phyloP scores from a whole-genome alignment of 805 yeast species.

The Teunomyces barrocoloradensis region DNA sequence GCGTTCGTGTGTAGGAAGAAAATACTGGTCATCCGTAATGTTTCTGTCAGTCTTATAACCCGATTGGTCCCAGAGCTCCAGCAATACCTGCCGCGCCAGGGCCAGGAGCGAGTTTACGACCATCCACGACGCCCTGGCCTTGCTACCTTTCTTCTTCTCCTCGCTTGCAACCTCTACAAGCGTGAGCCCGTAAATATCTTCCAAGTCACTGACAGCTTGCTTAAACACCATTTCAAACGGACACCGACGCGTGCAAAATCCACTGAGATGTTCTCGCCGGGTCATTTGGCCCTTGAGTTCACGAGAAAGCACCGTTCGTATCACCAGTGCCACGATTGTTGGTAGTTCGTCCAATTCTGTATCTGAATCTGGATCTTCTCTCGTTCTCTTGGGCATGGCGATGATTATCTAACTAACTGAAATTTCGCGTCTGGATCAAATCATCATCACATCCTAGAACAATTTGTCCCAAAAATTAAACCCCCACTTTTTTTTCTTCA shows the following conservation, averaged over 20 bases:
- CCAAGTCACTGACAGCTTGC: conserved; percentile 16
- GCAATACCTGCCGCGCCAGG: conserved; percentile 20
- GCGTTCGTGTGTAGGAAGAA: conserved; percentile 21
- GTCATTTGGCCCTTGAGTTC: conserved; percentile 21
- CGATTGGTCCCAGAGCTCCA: conserved; percentile 21
- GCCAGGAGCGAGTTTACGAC: conserved; percentile 20
- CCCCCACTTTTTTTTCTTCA: too few relatives aligned
- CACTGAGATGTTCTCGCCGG: conserved; percentile 20
- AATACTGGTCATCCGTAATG: conserved; percentile 16
- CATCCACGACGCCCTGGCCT: conserved; percentile 13
- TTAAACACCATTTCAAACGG: conserved; percentile 14
- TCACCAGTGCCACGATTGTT: conserved; percentile 7
- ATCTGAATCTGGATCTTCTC: background rate
- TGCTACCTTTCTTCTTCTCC: conserved; percentile 2
- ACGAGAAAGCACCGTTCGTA: conserved; percentile 18
- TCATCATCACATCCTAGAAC: background rate
- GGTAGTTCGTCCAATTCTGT: conserved; percentile 7
- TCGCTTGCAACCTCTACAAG: conserved; percentile 16
- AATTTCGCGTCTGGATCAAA: conserved; percentile 1
- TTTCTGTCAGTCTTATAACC: background rate
- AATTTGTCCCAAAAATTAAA: too few relatives aligned
- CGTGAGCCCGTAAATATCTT: conserved; percentile 26
- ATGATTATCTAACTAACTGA: background rate
- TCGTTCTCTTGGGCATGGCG: conserved; percentile 5
- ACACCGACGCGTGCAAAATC: background rate